A percentile compares a stretch with the other conserved stretches of the same genome.
These are phyloP conservation scores for Malassezia restricta DNA, from an alignment of 1,284 basidiomycete species.

Conservation along the genomic window DNA sequence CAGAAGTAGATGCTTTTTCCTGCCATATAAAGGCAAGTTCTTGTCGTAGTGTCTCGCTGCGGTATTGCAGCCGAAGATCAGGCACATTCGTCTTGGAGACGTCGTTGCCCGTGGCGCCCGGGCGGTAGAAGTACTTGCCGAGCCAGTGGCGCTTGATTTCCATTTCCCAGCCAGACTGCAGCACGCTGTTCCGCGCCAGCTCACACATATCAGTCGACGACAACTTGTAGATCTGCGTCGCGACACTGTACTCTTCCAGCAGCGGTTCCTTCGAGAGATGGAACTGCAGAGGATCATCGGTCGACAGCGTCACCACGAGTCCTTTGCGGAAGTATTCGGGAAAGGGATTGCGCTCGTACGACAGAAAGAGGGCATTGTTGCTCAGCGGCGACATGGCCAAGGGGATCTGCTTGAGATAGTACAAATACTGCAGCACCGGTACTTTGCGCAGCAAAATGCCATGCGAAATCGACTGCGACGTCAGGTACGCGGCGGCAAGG, in stretches of 20 bases:
- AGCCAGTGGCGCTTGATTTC: conserved; percentile 85
- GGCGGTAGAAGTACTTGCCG: conserved; percentile 64
- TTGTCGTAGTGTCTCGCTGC: conserved; percentile 14
- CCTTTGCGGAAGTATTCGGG: conserved; percentile 94
- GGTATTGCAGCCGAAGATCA: conserved; percentile 13
- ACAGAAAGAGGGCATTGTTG: conserved; percentile 93
- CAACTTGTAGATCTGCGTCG: conserved; percentile 54
- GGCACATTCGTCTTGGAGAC: conserved; percentile 70
- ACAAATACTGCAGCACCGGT: conserved; percentile 61
- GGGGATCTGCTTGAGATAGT: conserved; percentile 54
- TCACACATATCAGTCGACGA: conserved; percentile 56
- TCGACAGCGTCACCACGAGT: conserved; percentile 89
- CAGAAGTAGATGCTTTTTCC: conserved; percentile 4
- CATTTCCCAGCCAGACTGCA: conserved; percentile 98
- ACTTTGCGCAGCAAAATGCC: conserved; percentile 95
- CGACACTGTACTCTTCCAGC: conserved; percentile 93
- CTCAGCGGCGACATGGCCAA: conserved; percentile 94
- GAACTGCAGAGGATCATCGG: conserved; percentile 65
- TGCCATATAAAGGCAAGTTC: conserved; percentile 14
- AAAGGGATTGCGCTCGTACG: conserved; percentile 92
- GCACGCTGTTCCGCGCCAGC: conserved; percentile 85
- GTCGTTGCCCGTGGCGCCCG: conserved; percentile 40
- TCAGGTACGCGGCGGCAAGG: conserved; percentile 85
- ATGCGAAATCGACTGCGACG: conserved; percentile 94
- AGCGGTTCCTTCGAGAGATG: conserved; percentile 59